Evolutionary conservation across 2,329 filamentous ascomycete genomes (phyloP), one percentile per base, ranked within the genome.

Genomic region (Ceratocystis papillata): DNA sequence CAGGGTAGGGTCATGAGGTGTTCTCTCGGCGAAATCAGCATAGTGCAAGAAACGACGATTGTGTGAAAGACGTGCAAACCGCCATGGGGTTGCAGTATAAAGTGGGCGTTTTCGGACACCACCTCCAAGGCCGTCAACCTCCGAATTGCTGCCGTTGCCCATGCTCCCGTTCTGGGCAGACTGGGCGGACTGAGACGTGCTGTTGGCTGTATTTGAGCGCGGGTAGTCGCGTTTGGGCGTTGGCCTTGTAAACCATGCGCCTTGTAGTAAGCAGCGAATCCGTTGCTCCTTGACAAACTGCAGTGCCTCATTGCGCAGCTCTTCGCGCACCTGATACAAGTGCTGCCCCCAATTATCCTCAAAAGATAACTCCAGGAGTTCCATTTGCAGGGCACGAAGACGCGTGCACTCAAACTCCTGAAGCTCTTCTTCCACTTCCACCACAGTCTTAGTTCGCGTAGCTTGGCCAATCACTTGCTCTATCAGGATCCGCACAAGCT

Each of bases 231-330:
- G 73, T 69, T 72, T 75, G 63, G 77, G 74, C 10, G 76, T 72
- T 4, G 81, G 75, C 75, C 81, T 76, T 73, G 78, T 74, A 77
- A 97, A 99, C 94, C 94, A 99, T 8, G 88, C 86, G 5, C 94
- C 94, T 70, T 90, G 83, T 3, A 97, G 81, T 48, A 99, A 79
- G 73, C 92, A 96, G 65, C 94, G 83, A 68, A 97, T 89, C 46
- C 94, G 86, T 75, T 99, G 94, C 77, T 99, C 94, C 76, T 96
- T 96, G 76, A 97, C 89, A 73, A 99, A 99, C 72, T 96, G 90
- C 65, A 96, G 78, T 10, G 93, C 91, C 75, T 99, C 94, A 71
- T 93, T 86, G 70, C 90, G 88, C 57, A 97, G 81, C 74, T 96
- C 90, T 65, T 96, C 90, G 44, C 91, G 87, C n/a, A 96, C 89